Conservation (phyloP, 73 alveolate species). For the Uronychia binucleata region DNA sequence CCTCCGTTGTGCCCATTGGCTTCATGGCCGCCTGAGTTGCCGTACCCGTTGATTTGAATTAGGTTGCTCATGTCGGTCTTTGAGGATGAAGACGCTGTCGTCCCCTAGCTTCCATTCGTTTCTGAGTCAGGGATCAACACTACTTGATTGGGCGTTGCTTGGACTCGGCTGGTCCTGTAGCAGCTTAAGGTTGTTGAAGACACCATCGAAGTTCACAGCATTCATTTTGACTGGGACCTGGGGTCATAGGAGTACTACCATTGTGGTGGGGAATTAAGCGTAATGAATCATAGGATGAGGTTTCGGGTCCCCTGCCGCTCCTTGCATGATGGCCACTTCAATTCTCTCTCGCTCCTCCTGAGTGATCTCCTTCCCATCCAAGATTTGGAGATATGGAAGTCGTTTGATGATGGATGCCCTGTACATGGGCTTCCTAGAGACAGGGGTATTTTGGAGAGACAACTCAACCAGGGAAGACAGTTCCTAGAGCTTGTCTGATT, state of each 20-base stretch:
- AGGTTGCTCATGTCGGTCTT: not conserved
- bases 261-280: slow-evolving; percentile 46
- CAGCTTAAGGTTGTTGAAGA: slow-evolving; percentile 47
- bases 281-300: slow-evolving; percentile 67
- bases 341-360: slow-evolving; percentile 76
- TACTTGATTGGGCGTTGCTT: not conserved
- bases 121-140: not conserved
- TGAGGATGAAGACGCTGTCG: not conserved
- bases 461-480: slow-evolving; percentile 69
- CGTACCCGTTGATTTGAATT: slow-evolving; percentile 1
- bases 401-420: slow-evolving; percentile 68
- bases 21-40: not conserved
- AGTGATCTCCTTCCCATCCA: slow-evolving; percentile 68
- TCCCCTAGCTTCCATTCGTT: not conserved
- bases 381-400: slow-evolving; percentile 61
- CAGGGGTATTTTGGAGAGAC: slow-evolving; percentile 64
- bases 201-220: slow-evolving; percentile 70
- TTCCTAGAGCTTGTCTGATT: slow-evolving; percentile 70
- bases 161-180: slow-evolving; percentile 32
- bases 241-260: not conserved
- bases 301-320: slow-evolving; percentile 20
- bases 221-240: slow-evolving; percentile 65
- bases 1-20: not conserved
- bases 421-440: slow-evolving; percentile 79
- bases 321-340: slow-evolving; percentile 54